Percentiles rank a stretch among this genome's conserved stretches.
phyloP scores from a whole-genome alignment of 2,329 filamentous ascomycete species.

The Ophioceras dolichostomum region DNA sequence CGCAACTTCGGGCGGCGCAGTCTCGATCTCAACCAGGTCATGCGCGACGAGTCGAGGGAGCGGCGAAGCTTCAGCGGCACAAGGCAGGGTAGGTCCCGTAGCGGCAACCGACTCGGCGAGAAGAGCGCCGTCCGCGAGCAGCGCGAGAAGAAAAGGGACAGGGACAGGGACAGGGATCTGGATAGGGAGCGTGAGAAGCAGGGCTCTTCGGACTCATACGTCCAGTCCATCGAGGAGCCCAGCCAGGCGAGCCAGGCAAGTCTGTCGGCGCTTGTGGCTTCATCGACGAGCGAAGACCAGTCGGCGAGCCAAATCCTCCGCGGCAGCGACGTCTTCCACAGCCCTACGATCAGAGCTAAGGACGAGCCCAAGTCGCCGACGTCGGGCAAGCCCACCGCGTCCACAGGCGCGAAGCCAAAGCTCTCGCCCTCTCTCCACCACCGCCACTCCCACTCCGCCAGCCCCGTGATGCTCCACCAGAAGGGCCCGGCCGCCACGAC shows the following conservation, averaged over 20 bases:
- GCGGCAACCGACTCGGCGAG: conserved; percentile 28
- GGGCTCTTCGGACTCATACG: conserved; percentile 62
- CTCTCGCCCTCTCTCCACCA: background rate
- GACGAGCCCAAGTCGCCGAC: conserved; percentile 36
- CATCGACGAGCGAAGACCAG: conserved; percentile 56
- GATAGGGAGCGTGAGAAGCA: conserved; percentile 43
- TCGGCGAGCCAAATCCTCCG: conserved; percentile 86
- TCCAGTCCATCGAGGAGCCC: conserved; percentile 60
- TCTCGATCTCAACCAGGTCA: conserved; percentile 33
- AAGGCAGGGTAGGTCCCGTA: conserved; percentile 34
- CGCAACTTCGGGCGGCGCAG: conserved; percentile 35
- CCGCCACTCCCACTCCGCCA: background rate
- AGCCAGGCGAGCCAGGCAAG: conserved; percentile 34
- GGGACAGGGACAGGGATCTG: too few species aligned
- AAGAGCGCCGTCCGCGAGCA: background rate
- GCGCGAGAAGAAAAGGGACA: too few species aligned
- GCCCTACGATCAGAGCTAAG: conserved; percentile 59
- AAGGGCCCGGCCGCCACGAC: conserved; percentile 24
- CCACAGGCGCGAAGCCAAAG: background rate
- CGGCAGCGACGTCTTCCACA: conserved; percentile 79
- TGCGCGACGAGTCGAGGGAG: conserved; percentile 25
- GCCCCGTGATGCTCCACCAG: background rate
- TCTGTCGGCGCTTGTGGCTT: conserved; percentile 56
- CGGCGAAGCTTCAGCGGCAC: conserved; percentile 52
- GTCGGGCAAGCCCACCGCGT: conserved; percentile 13